A percentile compares a stretch with the other conserved stretches of the same genome.
These are phyloP conservation scores for Graphium sp. DNA, from an alignment of 2,329 filamentous ascomycete genomes.

Conservation along the genomic window DNA sequence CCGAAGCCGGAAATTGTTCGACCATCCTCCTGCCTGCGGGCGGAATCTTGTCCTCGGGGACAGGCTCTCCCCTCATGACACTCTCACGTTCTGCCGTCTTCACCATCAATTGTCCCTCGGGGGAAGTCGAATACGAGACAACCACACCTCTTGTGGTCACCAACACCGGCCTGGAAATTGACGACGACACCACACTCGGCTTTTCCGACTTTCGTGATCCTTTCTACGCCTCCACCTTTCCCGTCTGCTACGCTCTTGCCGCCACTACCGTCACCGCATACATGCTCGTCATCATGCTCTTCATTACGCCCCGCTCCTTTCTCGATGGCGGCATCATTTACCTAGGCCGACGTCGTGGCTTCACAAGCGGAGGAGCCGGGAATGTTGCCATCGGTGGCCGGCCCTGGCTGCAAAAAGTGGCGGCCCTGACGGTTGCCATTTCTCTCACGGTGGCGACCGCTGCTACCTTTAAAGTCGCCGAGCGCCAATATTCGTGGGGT, in stretches of 20 bases:
- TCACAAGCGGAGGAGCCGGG: conserved; percentile 65
- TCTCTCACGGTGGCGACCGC: conserved; percentile 87
- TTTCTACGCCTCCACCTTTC: conserved; percentile 87
- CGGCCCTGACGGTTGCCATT: conserved; percentile 56
- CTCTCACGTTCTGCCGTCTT: conserved; percentile 43
- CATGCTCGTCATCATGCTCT: conserved; percentile 81
- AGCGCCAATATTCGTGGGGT: conserved; percentile 63
- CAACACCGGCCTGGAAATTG: conserved; percentile 20
- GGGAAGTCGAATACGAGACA: conserved; percentile 14
- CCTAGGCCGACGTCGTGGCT: conserved; percentile 64
- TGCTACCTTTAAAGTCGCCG: conserved; percentile 75
- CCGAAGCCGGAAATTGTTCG: conserved; percentile 13
- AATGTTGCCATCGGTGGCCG: conserved; percentile 78
- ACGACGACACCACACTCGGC: conserved; percentile 11
- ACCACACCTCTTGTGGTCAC: conserved; percentile 21
- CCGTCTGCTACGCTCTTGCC: conserved; percentile 83
- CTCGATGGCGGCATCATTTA: conserved; percentile 74
- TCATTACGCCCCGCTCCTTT: conserved; percentile 89
- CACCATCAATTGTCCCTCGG: conserved; percentile 29
- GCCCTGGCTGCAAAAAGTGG: conserved; percentile 83
- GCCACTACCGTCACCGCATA: conserved; percentile 84
- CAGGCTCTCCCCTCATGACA: conserved; percentile 33
- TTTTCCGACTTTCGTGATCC: conserved; percentile 61
- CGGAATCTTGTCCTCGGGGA: conserved; percentile 29
- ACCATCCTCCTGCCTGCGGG: conserved; percentile 23